Evolutionary conservation across 73 alveolate species (phyloP).

Genomic region (Paramecium caudatum): DNA sequence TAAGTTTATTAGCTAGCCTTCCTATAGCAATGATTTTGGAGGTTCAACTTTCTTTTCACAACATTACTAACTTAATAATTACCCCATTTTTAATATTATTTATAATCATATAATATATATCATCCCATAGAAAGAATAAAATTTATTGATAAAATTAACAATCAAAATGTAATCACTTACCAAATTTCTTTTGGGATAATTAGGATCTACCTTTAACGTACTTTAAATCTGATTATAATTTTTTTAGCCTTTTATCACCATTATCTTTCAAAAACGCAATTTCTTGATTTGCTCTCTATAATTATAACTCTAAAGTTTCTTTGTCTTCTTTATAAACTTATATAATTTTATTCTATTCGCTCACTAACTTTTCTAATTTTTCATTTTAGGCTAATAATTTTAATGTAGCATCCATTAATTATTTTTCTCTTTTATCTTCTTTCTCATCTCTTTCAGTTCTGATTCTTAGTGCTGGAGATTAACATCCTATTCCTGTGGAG

Average conservation of each 20-base stretch:
- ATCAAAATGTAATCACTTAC: too few relatives aligned
- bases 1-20: neutral
- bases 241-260: neutral
- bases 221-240: neutral
- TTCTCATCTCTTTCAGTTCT: neutral
- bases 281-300: neutral
- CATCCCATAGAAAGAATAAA: too few relatives aligned
- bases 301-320: neutral
- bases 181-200: neutral
- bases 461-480: slow-evolving; percentile 6
- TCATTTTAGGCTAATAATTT: slow-evolving; percentile 3
- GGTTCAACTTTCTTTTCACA: slow-evolving; percentile 12
- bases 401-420: slow-evolving; percentile 25
- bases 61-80: slow-evolving; percentile 13
- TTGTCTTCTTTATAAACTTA: neutral
- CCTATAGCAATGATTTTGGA: slow-evolving; percentile 8
- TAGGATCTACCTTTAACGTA: neutral
- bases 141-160: too few relatives aligned
- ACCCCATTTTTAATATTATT: too few relatives aligned
- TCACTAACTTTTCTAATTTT: slow-evolving; percentile 14
- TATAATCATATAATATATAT: too few relatives aligned
- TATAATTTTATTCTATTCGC: slow-evolving; percentile 3
- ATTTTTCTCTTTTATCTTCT: neutral
- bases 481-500: neutral
- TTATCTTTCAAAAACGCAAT: neutral